Evolutionary conservation across 352 stramenopile species (phyloP), one percentile per base, ranked within the genome.

Genomic region (Pythium vanterpoolii): DNA sequence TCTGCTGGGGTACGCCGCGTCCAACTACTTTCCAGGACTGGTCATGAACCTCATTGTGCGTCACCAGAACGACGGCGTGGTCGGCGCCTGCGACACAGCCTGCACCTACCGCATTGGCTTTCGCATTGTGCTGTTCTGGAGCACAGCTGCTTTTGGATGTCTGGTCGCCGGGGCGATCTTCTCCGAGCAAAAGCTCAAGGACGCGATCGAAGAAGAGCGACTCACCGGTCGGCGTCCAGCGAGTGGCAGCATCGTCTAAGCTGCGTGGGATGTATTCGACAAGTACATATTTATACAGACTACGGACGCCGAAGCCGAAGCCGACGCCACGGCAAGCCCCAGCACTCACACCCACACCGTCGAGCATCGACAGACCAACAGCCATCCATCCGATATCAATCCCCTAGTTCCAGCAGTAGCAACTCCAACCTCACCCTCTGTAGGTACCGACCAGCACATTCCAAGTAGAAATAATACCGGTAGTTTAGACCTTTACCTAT

Each of bases 1-100:
- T 56, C 65, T 94, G 11, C 78, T 90, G 27, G 84, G 84, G 24
- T 94, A 92, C 60, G 76, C 82, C 42, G 73, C 90, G 26, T 90
- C 83, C 26, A 83, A 81, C 9, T 90, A 89, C 62, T 65, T 92
- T 38, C 92, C 82, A 21, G 83, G 83, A 0, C 55, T 89, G 14
- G 86, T 90, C 57, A 92, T 92, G 84, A 80, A 90, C 66, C 72
- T 90, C 51, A 87, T 93, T 47, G 74, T 93, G 44, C 69, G 73
- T 56, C 60, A 74, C 14, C 34, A 13, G 8, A 42, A 18, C 44
- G 60, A 89, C 74, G 72, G 79, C 89, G 47, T 77, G 88, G 33
- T 76, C 68, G n/a, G n/a, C n/a, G 9, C 68, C 36, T 93, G 84
- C 56, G 84, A 93, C 62, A 82, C 91, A 62, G 84, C 84, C 18